Conservation (phyloP, 805 yeast genomes). For the Tetrapisispora taiwanensis region DNA sequence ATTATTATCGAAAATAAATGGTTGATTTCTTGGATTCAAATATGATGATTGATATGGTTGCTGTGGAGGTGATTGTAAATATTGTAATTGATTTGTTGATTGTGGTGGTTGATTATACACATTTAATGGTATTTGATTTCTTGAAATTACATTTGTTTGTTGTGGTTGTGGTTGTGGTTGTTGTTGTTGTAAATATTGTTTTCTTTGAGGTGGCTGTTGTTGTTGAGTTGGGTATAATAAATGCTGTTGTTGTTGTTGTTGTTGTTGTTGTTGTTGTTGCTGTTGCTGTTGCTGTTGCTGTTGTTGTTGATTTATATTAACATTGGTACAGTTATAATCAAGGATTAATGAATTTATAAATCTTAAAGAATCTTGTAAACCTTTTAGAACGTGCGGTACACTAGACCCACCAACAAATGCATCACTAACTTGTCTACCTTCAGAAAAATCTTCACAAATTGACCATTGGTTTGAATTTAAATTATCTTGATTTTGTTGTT, state of each 20-base stretch:
- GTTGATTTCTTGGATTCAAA: conserved; percentile 1
- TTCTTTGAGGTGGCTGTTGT: conserved; percentile 3
- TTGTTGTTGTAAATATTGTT: background rate
- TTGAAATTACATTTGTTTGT: conserved; percentile 8
- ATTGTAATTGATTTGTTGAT: conserved; percentile 7
- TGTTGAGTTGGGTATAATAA: background rate
- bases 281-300: background rate
- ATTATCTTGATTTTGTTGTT: conserved; percentile 28
- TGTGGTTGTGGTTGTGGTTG: conserved; percentile 7
- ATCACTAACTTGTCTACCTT: conserved; percentile 67
- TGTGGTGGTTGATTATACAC: conserved; percentile 10
- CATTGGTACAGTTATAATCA: conserved; percentile 6
- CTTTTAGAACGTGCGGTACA: conserved; percentile 61
- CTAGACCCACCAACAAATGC: conserved; percentile 55
- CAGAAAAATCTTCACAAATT: conserved; percentile 74
- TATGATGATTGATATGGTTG: background rate
- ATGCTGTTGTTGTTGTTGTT: background rate
- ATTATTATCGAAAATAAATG: background rate
- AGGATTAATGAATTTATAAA: conserved; percentile 45
- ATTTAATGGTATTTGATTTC: conserved; percentile 9
- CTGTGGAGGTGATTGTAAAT: background rate
- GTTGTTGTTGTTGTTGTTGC: background rate
- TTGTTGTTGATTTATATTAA: conserved; percentile 1
- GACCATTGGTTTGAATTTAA: conserved; percentile 35
- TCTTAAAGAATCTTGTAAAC: conserved; percentile 40